These are phyloP conservation scores for Pseudozyma sp. DNA, from an alignment of 1,284 basidiomycete species.

Conservation along the genomic window DNA sequence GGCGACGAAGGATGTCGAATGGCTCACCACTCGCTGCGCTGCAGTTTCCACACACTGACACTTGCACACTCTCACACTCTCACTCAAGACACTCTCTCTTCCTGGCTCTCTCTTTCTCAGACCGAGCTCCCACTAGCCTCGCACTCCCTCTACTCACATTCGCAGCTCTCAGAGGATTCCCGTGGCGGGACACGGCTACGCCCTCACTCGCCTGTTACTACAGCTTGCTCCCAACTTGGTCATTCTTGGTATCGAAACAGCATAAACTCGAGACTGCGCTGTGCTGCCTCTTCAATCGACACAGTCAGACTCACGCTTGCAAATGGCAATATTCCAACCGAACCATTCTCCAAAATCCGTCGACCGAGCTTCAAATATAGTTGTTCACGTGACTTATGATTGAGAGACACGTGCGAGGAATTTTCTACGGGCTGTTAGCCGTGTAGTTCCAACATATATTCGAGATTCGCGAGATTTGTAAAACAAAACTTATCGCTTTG, in stretches of 20 bases:
- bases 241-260: background rate
- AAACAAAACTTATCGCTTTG: too few relatives aligned
- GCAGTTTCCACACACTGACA: background rate
- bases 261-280: background rate
- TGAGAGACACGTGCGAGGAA: too few relatives aligned
- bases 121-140: background rate
- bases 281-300: background rate
- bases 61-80: background rate
- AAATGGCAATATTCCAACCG: background rate
- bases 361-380: too few relatives aligned
- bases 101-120: conserved; percentile 3
- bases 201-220: background rate
- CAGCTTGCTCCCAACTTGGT: background rate
- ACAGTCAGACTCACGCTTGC: background rate
- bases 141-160: background rate
- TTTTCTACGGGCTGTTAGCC: too few relatives aligned
- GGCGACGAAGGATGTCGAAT: conserved; percentile 41
- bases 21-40: conserved; percentile 20
- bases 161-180: background rate
- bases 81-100: too few relatives aligned
- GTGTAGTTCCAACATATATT: too few relatives aligned
- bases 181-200: background rate
- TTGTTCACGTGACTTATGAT: too few relatives aligned
- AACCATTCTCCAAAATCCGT: background rate
- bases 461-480: too few relatives aligned